phyloP scores from a whole-genome alignment of 2,329 filamentous ascomycete species.

The Trichoderma atrobrunneum region DNA sequence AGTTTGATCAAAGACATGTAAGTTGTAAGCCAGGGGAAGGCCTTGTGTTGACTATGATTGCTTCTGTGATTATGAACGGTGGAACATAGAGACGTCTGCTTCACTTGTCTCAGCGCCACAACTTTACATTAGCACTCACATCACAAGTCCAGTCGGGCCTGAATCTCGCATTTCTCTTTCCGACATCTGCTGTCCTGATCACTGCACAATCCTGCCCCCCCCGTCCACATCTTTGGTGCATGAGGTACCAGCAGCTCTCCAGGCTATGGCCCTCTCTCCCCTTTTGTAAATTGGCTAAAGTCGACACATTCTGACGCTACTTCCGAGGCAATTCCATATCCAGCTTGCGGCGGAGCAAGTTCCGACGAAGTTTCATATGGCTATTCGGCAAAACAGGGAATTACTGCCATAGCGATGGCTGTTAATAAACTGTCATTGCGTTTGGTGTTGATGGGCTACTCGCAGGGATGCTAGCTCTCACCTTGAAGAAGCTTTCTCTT shows the following conservation, averaged over 20 bases:
- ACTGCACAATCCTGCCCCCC: neutral
- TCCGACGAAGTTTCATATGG: neutral
- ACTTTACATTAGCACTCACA: neutral
- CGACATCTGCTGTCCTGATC: neutral
- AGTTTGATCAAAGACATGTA: neutral
- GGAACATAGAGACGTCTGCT: neutral
- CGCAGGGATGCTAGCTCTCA: neutral
- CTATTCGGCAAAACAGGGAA: neutral
- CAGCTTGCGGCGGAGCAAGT: neutral
- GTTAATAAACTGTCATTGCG: neutral
- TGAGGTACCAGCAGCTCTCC: neutral
- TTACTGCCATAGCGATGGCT: neutral
- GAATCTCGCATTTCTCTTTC: neutral
- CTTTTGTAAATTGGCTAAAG: neutral
- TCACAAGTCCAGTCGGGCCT: neutral
- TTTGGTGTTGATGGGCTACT: neutral
- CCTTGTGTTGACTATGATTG: neutral
- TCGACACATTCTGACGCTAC: neutral
- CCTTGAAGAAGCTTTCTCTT: neutral
- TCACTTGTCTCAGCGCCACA: neutral
- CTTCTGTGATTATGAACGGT: neutral
- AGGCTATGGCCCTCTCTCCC: neutral
- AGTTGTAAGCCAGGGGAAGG: neutral
- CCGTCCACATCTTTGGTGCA: neutral
- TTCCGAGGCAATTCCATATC: neutral